Conservation (phyloP, 2,329 filamentous ascomycete genomes). For the Fusarium napiforme region DNA sequence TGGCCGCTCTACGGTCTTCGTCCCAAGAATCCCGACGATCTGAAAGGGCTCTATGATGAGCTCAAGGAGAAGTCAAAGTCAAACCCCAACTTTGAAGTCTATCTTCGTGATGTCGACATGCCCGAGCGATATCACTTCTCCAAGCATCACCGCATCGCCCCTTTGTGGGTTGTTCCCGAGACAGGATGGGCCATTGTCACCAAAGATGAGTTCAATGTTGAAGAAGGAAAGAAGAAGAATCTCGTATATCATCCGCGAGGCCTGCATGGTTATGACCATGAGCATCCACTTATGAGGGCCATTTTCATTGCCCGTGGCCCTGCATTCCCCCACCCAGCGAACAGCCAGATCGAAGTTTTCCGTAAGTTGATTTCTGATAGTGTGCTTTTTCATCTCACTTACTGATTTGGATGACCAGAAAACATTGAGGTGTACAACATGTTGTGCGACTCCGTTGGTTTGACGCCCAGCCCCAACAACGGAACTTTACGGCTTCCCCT, state of each 20-base stretch:
- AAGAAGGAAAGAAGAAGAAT: slow-evolving; percentile 70
- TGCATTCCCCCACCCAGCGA: slow-evolving; percentile 86
- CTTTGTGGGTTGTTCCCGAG: slow-evolving; percentile 92
- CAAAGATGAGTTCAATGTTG: slow-evolving; percentile 79
- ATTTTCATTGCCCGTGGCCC: slow-evolving; percentile 94
- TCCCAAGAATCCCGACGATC: slow-evolving; percentile 74
- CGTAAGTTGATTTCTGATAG: slow-evolving; percentile 69
- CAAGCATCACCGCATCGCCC: slow-evolving; percentile 88
- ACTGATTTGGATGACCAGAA: slow-evolving; percentile 73
- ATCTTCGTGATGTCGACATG: slow-evolving; percentile 88
- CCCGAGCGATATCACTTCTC: slow-evolving; percentile 92
- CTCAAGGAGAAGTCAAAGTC: slow-evolving; percentile 66
- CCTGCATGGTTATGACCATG: slow-evolving; percentile 93
- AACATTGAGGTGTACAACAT: slow-evolving; percentile 97
- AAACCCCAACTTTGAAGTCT: slow-evolving; percentile 83
- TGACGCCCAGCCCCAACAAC: slow-evolving; percentile 83
- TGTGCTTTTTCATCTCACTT: background rate
- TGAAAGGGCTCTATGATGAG: slow-evolving; percentile 74
- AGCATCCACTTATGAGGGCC: slow-evolving; percentile 94
- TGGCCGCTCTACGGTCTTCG: slow-evolving; percentile 94
- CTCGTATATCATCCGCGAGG: slow-evolving; percentile 82
- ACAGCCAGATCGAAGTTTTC: slow-evolving; percentile 82
- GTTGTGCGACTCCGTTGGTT: slow-evolving; percentile 84
- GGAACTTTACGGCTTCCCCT: slow-evolving; percentile 83
- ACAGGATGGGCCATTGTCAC: slow-evolving; percentile 92